Evolutionary conservation across 805 yeast genomes (phyloP).

Genomic region (Blastobotrys peoriensis): DNA sequence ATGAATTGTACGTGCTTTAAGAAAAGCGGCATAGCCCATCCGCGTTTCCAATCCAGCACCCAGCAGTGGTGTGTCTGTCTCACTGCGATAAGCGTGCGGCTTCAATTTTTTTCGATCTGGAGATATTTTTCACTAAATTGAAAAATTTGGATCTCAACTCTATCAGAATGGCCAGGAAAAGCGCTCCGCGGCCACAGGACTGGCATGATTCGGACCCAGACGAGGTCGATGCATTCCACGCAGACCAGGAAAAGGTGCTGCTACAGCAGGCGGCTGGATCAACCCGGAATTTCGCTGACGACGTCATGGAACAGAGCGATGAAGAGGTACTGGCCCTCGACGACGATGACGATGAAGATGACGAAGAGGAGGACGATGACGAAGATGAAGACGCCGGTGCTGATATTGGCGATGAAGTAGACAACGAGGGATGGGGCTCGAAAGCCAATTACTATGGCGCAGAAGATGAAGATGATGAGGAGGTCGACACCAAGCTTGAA

Average conservation of each 20-base stretch:
- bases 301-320: slow-evolving; percentile 40
- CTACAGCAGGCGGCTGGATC: slow-evolving; percentile 19
- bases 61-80: too few relatives aligned
- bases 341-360: slow-evolving; percentile 36
- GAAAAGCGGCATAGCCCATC: too few relatives aligned
- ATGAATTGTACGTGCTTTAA: too few relatives aligned
- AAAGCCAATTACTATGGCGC: slow-evolving; percentile 39
- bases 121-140: too few relatives aligned
- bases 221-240: slow-evolving; percentile 31
- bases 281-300: slow-evolving; percentile 7
- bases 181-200: slow-evolving; percentile 5
- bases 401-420: slow-evolving; percentile 25
- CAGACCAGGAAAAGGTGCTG: slow-evolving; percentile 27
- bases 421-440: slow-evolving; percentile 40
- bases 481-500: slow-evolving; percentile 48
- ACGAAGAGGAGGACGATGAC: slow-evolving; percentile 45
- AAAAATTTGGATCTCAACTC: too few relatives aligned
- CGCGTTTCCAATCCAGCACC: too few relatives aligned
- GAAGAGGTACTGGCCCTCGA: slow-evolving; percentile 48
- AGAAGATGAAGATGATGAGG: slow-evolving; percentile 22
- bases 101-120: too few relatives aligned
- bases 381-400: slow-evolving; percentile 33
- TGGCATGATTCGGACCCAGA: slow-evolving; percentile 25
- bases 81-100: too few relatives aligned
- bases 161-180: slow-evolving; percentile 13